Base-by-base conservation (phyloP, 768 basidiomycete genomes). In the Candolleomyces aberdarensis region DNA sequence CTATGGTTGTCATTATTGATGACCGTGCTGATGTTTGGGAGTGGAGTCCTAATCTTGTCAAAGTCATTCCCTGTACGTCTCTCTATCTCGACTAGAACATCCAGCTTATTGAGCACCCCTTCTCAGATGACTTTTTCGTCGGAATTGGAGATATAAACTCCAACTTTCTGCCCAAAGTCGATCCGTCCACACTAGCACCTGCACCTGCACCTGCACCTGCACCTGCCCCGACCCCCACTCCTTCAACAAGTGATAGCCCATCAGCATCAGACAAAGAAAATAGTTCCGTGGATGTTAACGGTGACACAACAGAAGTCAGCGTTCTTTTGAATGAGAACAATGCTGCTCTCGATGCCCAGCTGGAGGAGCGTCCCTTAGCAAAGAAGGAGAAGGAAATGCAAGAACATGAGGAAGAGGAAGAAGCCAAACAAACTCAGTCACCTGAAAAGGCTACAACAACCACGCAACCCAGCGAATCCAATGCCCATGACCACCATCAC, bases 141-240 rank as follows among this genome's bases (percentile, higher is more conserved):
- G 96, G 96, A 15, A 98, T 96, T 64, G 97, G 97, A 54, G 97
- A 99, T 75, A 99, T 99, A 73, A 99, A 99, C 72, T 92, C 93
- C 5, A 83, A 94, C 0, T 96, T 96, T 75, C 80, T 97, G 19
- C 95, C 95, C 32, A 94, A 94, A 73, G 67, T 87, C 55, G 81
- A 87, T 63, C 79, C 87, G 36, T 63, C 86, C 59, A 74, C 80
- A 46, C 72, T 81, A 59, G 60, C 75, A 10, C 54, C 43, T 55
- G 29, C 58, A 43, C 49, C 56, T 11, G 40, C 56, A 40, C 20
- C 36, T 10, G 54, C 56, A 47, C 40, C 58, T 22, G 59, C 63
- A 43, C 29, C 52, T 20, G 10, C 52, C 13, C 13, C 14, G 9
- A 29, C n/a, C 9, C 26, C 13, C 52, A 53, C 66, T 39, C 43